phyloP scores from a whole-genome alignment of 257 asterid genomes.

The Sherardia arvensis region DNA sequence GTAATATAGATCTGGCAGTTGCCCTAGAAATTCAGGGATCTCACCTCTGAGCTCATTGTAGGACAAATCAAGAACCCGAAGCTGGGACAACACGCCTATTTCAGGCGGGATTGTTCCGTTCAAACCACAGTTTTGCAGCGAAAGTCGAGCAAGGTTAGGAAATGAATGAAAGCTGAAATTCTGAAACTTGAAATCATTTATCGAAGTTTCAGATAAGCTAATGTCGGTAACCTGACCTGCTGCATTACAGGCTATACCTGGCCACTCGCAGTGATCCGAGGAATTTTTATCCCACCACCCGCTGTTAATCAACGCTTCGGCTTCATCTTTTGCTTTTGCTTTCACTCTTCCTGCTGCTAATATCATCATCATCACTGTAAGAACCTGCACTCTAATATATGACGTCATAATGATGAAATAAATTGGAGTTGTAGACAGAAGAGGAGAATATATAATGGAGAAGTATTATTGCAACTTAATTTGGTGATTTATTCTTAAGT shows the following conservation, averaged over 20 bases:
- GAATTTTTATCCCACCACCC: not conserved
- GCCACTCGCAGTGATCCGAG: not conserved
- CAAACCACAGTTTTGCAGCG: not conserved
- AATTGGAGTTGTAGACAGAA: too few species aligned
- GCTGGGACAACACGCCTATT: not conserved
- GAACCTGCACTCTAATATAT: not conserved
- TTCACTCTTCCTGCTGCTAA: not conserved
- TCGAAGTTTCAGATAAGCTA: too few species aligned
- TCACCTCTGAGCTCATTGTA: not conserved
- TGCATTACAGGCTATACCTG: not conserved
- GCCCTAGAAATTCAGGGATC: not conserved
- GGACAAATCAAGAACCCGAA: not conserved
- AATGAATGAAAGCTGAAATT: constrained; percentile 4
- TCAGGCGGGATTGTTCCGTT: constrained; percentile 1
- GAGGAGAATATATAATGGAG: too few species aligned
- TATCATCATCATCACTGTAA: not conserved
- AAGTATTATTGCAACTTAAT: too few species aligned
- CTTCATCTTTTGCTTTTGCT: not conserved
- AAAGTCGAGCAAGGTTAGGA: not conserved
- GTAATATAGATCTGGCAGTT: not conserved
- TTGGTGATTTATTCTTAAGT: too few species aligned
- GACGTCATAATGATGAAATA: too few species aligned
- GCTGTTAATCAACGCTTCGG: not conserved
- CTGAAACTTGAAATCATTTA: not conserved
- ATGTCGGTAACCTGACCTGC: not conserved